phyloP scores from a whole-genome alignment of 768 basidiomycete species.

The Podaxis rugospora region DNA sequence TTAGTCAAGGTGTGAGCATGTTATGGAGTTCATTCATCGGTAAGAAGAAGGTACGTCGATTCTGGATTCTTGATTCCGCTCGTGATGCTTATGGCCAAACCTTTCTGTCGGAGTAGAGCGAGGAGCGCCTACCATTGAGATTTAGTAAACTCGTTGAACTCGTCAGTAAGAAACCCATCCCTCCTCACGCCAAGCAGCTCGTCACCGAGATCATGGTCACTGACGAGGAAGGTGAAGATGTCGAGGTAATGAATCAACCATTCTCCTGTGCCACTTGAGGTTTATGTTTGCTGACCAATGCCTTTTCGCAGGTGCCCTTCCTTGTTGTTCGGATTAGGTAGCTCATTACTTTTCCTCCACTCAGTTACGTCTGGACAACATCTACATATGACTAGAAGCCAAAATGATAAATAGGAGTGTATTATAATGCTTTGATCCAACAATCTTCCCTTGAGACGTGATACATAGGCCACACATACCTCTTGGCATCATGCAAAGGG shows the following conservation, averaged over 20 bases:
- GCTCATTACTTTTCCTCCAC: not conserved
- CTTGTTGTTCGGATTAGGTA: constrained; percentile 64
- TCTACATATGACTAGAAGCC: not conserved
- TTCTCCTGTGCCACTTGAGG: not conserved
- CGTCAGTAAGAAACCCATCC: constrained; percentile 93
- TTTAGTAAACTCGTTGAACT: constrained; percentile 89
- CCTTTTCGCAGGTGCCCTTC: constrained; percentile 64
- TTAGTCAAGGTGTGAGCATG: constrained; percentile 97
- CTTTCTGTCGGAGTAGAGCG: constrained; percentile 45
- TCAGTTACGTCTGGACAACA: not conserved
- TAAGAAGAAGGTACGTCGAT: constrained; percentile 77
- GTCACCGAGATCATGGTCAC: constrained; percentile 93
- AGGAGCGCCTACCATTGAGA: constrained; percentile 83
- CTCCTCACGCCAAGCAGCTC: constrained; percentile 76
- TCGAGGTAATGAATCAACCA: constrained; percentile 57
- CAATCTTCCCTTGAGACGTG: not conserved
- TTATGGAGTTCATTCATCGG: constrained; percentile 93
- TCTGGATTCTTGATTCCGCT: not conserved
- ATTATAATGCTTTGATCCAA: not conserved
- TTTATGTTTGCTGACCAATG: not conserved
- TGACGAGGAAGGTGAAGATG: constrained; percentile 91
- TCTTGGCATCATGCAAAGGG: not conserved
- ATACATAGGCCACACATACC: not conserved
- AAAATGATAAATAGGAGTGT: not conserved
- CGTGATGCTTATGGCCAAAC: not conserved